These are phyloP conservation scores for Echeveria elegans DNA, from an alignment of 164 flowering plant genomes.

Conservation along the genomic window DNA sequence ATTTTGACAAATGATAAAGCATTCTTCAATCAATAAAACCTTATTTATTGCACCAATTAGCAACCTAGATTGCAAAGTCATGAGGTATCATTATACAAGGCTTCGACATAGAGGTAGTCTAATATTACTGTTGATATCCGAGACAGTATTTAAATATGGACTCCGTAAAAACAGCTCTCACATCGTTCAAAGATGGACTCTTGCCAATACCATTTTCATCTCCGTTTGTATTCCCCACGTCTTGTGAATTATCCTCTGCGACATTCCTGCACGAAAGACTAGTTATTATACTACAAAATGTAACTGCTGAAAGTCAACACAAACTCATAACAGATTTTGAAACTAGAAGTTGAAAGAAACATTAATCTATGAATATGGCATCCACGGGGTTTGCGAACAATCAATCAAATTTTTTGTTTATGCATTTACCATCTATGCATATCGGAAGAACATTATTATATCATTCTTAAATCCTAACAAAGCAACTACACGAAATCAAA, in stretches of 20 bases:
- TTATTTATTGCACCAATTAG: background rate
- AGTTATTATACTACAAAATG: background rate
- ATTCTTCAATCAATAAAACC: background rate
- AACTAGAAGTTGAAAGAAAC: background rate
- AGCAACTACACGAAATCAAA: background rate
- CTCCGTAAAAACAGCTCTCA: conserved; percentile 17
- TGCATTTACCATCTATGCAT: background rate
- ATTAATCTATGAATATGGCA: background rate
- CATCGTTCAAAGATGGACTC: conserved; percentile 41
- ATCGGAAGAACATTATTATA: background rate
- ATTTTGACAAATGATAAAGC: background rate
- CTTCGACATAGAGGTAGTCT: background rate
- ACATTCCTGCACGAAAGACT: conserved; percentile 33
- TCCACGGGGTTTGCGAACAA: background rate
- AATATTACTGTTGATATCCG: background rate
- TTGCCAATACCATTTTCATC: conserved; percentile 41
- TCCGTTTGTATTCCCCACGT: conserved; percentile 39
- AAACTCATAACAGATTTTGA: background rate
- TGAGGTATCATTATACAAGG: background rate
- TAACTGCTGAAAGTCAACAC: background rate
- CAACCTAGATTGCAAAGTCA: background rate
- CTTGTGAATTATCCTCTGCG: conserved; percentile 41
- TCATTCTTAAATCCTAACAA: conserved; percentile 2
- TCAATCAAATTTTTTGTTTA: background rate
- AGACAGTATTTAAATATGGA: background rate